Percentiles rank a stretch among this genome's conserved stretches.
Conservation (phyloP, 2,329 filamentous ascomycete genomes). For the Trichoderma arundinaceum region DNA sequence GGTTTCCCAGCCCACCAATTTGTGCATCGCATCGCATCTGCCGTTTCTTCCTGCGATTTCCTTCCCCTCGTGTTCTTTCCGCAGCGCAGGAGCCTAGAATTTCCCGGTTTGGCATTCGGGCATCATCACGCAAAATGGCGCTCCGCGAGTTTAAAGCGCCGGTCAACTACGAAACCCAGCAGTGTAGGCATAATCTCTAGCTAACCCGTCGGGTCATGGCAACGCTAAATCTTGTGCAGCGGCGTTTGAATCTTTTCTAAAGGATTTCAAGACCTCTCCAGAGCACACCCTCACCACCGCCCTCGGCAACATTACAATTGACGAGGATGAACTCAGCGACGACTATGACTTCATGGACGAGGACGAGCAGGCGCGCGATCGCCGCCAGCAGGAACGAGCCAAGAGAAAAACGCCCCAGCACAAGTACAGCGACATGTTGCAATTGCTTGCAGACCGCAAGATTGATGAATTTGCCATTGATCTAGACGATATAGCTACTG, state of each 20-base stretch:
- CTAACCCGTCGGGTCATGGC: not conserved
- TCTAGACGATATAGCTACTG: conserved; percentile 81
- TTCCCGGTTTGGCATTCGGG: conserved; percentile 34
- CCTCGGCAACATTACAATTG: conserved; percentile 82
- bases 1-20: conserved; percentile 43
- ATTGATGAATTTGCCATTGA: conserved; percentile 82
- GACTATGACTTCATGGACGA: conserved; percentile 95
- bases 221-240: conserved; percentile 50
- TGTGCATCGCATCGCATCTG: conserved; percentile 38
- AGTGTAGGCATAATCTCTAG: conserved; percentile 61
- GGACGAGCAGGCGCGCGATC: conserved; percentile 64
- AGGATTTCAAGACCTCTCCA: conserved; percentile 81
- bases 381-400: conserved; percentile 56
- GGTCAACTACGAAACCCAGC: conserved; percentile 87
- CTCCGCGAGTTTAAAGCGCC: conserved; percentile 78
- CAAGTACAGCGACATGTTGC: conserved; percentile 89
- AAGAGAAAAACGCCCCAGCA: conserved; percentile 64
- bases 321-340: conserved; percentile 84
- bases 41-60: not conserved
- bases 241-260: conserved; percentile 86
- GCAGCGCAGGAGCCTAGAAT: conserved; percentile 33
- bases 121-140: conserved; percentile 67
- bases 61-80: not conserved
- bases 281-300: conserved; percentile 77
- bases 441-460: conserved; percentile 82